Percentiles rank a stretch among this genome's conserved stretches.
Conservation (phyloP, 805 yeast genomes). For the Ogataea polymorpha region DNA sequence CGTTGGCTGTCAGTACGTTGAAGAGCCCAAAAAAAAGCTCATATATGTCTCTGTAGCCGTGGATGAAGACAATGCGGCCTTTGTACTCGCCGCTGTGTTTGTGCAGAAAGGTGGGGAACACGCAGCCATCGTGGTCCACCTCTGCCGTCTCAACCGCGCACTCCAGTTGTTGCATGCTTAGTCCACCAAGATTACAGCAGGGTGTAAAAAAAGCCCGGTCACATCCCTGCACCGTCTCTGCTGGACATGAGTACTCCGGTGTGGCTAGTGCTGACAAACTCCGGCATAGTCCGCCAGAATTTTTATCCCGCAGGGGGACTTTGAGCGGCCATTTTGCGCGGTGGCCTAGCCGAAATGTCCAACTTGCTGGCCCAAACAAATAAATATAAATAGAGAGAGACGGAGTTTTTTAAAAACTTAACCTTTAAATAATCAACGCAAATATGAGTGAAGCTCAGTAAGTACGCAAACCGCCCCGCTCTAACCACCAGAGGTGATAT, state of each 20-base stretch:
- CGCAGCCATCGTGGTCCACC: slow-evolving; percentile 19
- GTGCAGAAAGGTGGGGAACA: slow-evolving; percentile 24
- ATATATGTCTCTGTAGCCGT: slow-evolving; percentile 68
- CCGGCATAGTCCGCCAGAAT: slow-evolving; percentile 9
- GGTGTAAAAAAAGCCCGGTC: neutral
- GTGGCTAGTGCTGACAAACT: slow-evolving; percentile 7
- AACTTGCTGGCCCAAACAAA: slow-evolving; percentile 3
- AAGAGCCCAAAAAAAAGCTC: slow-evolving; percentile 46
- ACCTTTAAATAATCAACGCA: slow-evolving; percentile 3
- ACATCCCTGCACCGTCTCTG: neutral
- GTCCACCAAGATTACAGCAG: neutral
- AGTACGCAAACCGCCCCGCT: slow-evolving; percentile 2
- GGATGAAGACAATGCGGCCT: slow-evolving; percentile 60
- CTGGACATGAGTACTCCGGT: slow-evolving; percentile 7
- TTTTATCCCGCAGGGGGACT: slow-evolving; percentile 3
- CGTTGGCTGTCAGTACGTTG: slow-evolving; percentile 49
- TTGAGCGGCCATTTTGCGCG: neutral
- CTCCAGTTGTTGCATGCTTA: neutral
- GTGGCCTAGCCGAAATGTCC: slow-evolving; percentile 9
- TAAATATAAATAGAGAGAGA: slow-evolving; percentile 4
- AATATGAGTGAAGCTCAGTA: slow-evolving; percentile 18
- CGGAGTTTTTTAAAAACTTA: slow-evolving; percentile 4
- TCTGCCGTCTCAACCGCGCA: neutral
- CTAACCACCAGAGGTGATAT: slow-evolving; percentile 71
- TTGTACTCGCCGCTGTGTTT: slow-evolving; percentile 26